Evolutionary conservation across 2,329 filamentous ascomycete species (phyloP), one percentile per base, ranked within the genome.

Genomic region (Setomelanomma holmii): DNA sequence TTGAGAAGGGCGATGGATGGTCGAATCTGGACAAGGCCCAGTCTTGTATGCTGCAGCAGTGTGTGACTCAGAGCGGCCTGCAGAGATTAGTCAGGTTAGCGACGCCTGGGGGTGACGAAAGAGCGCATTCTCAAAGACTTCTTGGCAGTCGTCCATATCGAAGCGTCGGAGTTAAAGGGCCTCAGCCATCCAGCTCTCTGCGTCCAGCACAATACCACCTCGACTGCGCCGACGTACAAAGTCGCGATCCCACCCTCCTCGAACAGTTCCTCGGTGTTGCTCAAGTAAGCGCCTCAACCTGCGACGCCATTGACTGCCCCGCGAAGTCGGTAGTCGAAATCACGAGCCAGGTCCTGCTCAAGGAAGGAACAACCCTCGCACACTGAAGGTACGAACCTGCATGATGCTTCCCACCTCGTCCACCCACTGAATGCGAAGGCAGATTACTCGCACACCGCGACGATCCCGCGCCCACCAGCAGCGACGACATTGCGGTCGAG

Each of bases 21-120:
- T 11, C 23, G 24, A 14, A 20, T 22, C 4, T 22, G n/a, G 36
- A 43, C 19, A 44, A 35, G 27, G 16, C 27, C 16, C 12, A 35
- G 33, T 43, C 16, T 35, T 41, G 43, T 35, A 51, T 40, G 20
- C n/a, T 44, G 33, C 39, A 20, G 35, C 19, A 27, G 41, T 43
- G 49, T 55, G 34, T 61, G 61, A 61, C 54, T 61, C 60, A 64
- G 41, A 58, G 45, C 6, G 30, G 7, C 38, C 14, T 56, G 60
- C 51, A 56, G 40, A 4, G 24, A 36, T 55, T 45, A 51, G 52
- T 51, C 42, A 51, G 40, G 49, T 48, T 34, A 30, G 38, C 8
- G 20, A 40, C 41, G 39, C 34, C 30, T 38, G 42, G 42, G 45
- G 41, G 36, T 55, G 45, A 54, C 53, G 54, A 46, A 38, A 43